Conservation (phyloP, 202 grass and related monocot species). For the Setaria viridis region DNA sequence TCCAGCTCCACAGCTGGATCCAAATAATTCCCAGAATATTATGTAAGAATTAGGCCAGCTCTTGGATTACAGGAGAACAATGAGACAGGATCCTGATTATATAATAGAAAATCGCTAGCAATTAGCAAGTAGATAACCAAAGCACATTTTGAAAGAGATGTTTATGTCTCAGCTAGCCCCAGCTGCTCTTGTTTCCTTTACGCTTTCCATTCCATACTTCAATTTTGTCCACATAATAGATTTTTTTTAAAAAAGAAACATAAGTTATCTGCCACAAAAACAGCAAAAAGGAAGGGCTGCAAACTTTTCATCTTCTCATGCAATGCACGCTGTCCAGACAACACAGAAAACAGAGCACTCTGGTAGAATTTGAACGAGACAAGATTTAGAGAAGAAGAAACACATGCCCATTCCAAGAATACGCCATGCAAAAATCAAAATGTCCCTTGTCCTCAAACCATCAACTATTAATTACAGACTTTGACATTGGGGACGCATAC, state of each 20-base stretch:
- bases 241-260: neutral
- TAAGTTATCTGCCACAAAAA: conserved; percentile 13
- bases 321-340: conserved; percentile 37
- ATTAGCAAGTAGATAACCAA: conserved; percentile 21
- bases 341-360: conserved; percentile 40
- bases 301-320: conserved; percentile 44
- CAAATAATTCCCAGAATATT: conserved; percentile 22
- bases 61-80: neutral
- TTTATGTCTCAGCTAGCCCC: neutral
- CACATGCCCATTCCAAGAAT: conserved; percentile 59
- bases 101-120: conserved; percentile 1
- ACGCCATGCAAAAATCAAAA: conserved; percentile 59
- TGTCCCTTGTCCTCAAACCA: conserved; percentile 54
- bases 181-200: neutral
- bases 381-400: conserved; percentile 48
- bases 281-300: neutral
- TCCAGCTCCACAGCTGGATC: neutral
- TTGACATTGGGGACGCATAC: conserved; percentile 50
- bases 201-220: neutral
- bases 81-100: neutral
- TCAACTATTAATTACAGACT: conserved; percentile 82
- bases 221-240: neutral
- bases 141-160: neutral
- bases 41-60: neutral
- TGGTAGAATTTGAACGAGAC: conserved; percentile 41